Evolutionary conservation across 805 yeast genomes (phyloP), one percentile per base, ranked within the genome.

Genomic region (Wickerhamomyces xylosicus): DNA sequence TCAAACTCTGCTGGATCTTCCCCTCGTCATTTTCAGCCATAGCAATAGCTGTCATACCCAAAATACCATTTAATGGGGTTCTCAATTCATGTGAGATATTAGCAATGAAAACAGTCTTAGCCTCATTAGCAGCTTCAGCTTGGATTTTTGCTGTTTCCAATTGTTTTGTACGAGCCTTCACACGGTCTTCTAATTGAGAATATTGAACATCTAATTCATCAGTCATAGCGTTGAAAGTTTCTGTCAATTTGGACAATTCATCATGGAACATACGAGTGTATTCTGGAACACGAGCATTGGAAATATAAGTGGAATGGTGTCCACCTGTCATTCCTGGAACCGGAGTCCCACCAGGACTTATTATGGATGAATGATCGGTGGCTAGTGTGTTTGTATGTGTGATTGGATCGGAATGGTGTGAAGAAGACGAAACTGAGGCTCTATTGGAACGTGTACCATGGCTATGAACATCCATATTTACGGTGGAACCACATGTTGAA

Each of bases 61-160:
- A 64, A 33, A 92, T 92, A 56, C 98, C 98, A 58, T 92, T 92
- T 45, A 92, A 66, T 2, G 98, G 98, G 0, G 97, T 92, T 49
- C 97, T 74, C 53, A 92, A 67, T 63, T 92, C 98, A 58, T 86
- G 96, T 0, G 95, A 85, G 15, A 86, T 87, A 48, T 89, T 85
- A 2, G 96, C 95, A 51, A 86, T 80, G 56, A 86, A 86, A 6
- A 85, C 87, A 6, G 97, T 89, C 54, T 92, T 92, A 3, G 97
- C 95, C 49, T 92, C 97, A 58, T 90, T 90, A 1, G 98, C 98
- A 21, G 82, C 77, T 61, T 90, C 97, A 0, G 96, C 97, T 54
- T 81, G 84, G 22, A 82, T 72, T 50, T 85, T 84, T 9, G 95
- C 92, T 2, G 79, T 80, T 57, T 89, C 96, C 34, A 90, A 67